Base-by-base conservation (phyloP, 2,329 filamentous ascomycete species). In the Coniochaeta ligniaria region DNA sequence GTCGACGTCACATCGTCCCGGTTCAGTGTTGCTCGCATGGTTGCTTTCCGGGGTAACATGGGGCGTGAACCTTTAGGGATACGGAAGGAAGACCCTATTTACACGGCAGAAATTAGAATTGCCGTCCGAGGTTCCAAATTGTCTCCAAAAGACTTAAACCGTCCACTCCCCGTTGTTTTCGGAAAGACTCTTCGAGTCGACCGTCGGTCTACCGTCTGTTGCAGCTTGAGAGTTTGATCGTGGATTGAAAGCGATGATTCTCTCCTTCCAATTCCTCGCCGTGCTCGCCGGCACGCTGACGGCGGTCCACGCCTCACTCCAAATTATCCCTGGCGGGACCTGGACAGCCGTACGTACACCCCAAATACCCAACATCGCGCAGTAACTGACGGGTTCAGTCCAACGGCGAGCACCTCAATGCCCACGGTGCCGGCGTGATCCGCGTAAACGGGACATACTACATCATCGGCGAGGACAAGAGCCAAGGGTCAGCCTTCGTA, bases 391-490 rank as follows among this genome's bases (percentile, higher is more conserved):
- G n/a, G 7, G 17, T 17, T 2, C 28, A 56, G 54, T 56, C 35
- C 36, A 31, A 58, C 56, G 35, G 35, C 35, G 26, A 24, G 11
- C 85, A 88, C 64, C 75, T 90, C 6, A 87, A 90, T 74, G 87
- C 87, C 0, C 87, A 90, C 66, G 87, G 87, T 2, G 83, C 81
- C 1, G 85, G 85, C 45, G 76, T 89, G n/a, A 80, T 87, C 67
- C 75, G 83, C 65, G 81, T 83, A 1, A 76, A 78, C 50, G 76
- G 75, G 11, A 81, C 79, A 0, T 90, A 84, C 74, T 90, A 90
- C 73, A 80, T 86, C 73, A 82, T 89, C 36, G 88, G 88, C 17
- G 87, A 90, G 70, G 87, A 90, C 73, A 89, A 90, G 69, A 83
- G 85, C 0, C 73, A 81, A 22, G 85, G 86, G 31, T 80, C 78